A percentile compares a stretch with the other conserved stretches of the same genome.
Evolutionary conservation across 2,329 filamentous ascomycete genomes (phyloP).

Genomic region (Pezicula radicicola): DNA sequence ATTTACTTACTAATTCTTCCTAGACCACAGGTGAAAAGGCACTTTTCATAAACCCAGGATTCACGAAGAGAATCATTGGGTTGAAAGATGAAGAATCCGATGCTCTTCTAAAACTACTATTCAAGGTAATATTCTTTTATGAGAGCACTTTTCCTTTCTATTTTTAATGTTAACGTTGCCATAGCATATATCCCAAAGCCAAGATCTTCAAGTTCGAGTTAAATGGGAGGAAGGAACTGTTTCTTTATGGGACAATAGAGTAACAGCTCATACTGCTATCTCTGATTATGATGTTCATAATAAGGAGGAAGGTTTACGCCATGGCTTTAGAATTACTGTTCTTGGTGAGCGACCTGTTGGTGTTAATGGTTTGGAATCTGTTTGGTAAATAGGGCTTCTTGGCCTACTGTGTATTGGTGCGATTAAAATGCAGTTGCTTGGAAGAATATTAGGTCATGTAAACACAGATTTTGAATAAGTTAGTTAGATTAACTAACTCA

Average conservation of each 20-base stretch:
- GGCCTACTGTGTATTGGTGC: too few relatives aligned
- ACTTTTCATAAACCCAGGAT: constrained; percentile 73
- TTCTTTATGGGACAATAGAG: constrained; percentile 69
- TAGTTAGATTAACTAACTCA: too few relatives aligned
- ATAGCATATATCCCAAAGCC: constrained; percentile 67
- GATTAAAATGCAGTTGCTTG: too few relatives aligned
- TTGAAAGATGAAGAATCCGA: constrained; percentile 85
- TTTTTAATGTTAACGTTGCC: constrained; percentile 60
- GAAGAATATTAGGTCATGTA: too few relatives aligned
- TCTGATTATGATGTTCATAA: constrained; percentile 40
- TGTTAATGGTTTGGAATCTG: constrained; percentile 33
- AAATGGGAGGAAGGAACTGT: constrained; percentile 75
- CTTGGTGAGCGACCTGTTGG: constrained; percentile 35
- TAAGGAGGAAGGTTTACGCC: constrained; percentile 36
- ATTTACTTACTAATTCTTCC: too few relatives aligned
- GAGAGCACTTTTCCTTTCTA: too few relatives aligned
- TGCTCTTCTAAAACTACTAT: constrained; percentile 70
- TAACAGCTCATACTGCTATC: constrained; percentile 43
- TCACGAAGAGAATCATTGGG: constrained; percentile 75
- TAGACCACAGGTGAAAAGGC: constrained; percentile 66
- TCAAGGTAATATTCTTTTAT: too few relatives aligned
- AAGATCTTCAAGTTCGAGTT: constrained; percentile 68
- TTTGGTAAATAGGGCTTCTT: constrained; percentile 29
- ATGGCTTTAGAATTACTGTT: constrained; percentile 39
- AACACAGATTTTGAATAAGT: too few relatives aligned